phyloP scores from a whole-genome alignment of 2,329 filamentous ascomycete genomes.

The Nakataea oryzae region DNA sequence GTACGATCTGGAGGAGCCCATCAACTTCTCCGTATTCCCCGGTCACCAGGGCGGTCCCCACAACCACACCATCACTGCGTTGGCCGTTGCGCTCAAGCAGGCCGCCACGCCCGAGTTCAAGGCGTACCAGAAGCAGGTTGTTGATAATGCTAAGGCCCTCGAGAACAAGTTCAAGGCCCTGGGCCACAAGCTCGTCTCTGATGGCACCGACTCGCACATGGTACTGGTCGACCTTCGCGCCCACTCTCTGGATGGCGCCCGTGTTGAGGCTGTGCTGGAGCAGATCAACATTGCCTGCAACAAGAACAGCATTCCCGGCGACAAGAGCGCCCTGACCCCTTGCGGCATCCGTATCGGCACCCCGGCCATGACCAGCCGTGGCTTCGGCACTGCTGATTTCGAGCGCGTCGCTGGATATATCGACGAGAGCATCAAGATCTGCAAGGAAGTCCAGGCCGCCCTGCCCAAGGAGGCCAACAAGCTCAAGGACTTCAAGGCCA shows the following conservation, averaged over 20 bases:
- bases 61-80: constrained; percentile 98
- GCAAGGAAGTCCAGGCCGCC: constrained; percentile 72
- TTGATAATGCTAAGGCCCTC: constrained; percentile 87
- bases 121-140: constrained; percentile 84
- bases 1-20: constrained; percentile 90
- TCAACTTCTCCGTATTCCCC: constrained; percentile 99
- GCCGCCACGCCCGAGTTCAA: constrained; percentile 85
- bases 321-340: constrained; percentile 93
- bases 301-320: constrained; percentile 97
- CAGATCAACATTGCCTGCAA: constrained; percentile 99
- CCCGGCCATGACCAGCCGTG: constrained; percentile 93
- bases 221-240: constrained; percentile 90
- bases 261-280: constrained; percentile 91
- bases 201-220: constrained; percentile 96
- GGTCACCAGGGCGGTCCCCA: constrained; percentile 97
- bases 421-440: constrained; percentile 77
- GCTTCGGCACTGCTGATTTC: constrained; percentile 88
- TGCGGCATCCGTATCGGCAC: constrained; percentile 93
- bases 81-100: constrained; percentile 92
- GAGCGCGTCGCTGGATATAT: constrained; percentile 85
- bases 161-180: constrained; percentile 76
- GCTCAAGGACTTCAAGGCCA: constrained; percentile 98
- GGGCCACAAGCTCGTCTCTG: constrained; percentile 88
- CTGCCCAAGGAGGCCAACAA: constrained; percentile 97
- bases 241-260: constrained; percentile 78